A percentile compares a stretch with the other conserved stretches of the same genome.
Evolutionary conservation across 768 basidiomycete species (phyloP).

Genomic region (Kwoniella botswanensis): DNA sequence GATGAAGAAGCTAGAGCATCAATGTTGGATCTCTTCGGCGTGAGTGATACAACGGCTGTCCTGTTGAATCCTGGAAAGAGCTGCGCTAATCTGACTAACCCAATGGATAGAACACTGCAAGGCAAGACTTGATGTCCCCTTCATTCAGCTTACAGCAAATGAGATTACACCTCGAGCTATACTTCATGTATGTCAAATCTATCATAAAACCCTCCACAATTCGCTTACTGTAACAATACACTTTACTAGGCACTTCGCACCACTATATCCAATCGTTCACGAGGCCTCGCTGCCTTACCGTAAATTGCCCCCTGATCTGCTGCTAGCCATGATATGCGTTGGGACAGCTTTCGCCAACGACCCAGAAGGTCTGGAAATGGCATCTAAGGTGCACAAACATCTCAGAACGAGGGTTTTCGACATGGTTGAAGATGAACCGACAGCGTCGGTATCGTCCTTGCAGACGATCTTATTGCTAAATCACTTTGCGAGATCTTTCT

Average conservation of each 20-base stretch:
- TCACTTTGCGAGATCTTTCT: constrained; percentile 31
- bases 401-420: constrained; percentile 30
- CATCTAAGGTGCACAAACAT: constrained; percentile 19
- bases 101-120: neutral
- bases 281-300: constrained; percentile 27
- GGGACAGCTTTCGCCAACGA: constrained; percentile 34
- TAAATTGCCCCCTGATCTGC: constrained; percentile 25
- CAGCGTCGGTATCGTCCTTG: constrained; percentile 13
- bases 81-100: neutral
- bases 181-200: constrained; percentile 27
- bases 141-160: constrained; percentile 26
- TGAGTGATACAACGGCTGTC: constrained; percentile 4
- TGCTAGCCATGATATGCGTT: constrained; percentile 26
- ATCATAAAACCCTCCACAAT: too few relatives aligned
- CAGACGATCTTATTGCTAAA: constrained; percentile 33
- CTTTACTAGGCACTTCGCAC: constrained; percentile 27
- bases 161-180: constrained; percentile 30
- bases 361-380: constrained; percentile 20
- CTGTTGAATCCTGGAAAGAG: neutral
- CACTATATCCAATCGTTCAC: constrained; percentile 36
- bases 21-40: constrained; percentile 29
- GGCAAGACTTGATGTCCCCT: neutral
- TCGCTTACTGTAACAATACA: neutral
- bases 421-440: constrained; percentile 30
- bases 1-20: constrained; percentile 12